These are phyloP conservation scores for Hebeloma cylindrosporum DNA, from an alignment of 768 basidiomycete genomes.

Conservation along the genomic window DNA sequence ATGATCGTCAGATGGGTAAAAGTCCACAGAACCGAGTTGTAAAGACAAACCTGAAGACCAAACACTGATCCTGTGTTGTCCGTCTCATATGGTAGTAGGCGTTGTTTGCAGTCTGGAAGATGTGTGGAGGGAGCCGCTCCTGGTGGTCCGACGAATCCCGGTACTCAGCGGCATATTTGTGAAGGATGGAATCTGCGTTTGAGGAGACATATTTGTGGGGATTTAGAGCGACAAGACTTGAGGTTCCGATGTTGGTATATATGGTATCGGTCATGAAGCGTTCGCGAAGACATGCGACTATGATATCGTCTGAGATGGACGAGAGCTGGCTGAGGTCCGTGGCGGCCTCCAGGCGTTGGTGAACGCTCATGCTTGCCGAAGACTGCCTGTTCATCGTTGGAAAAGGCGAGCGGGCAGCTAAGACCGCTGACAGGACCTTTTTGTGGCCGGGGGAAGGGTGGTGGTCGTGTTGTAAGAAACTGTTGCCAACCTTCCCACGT, in stretches of 20 bases:
- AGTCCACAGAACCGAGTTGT: background rate
- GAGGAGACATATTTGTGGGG: conserved; percentile 87
- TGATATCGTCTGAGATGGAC: conserved; percentile 75
- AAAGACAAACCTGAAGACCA: conserved; percentile 73
- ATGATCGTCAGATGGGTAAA: conserved; percentile 3
- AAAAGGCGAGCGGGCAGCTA: conserved; percentile 22
- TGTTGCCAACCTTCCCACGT: conserved; percentile 21
- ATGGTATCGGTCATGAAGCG: conserved; percentile 83
- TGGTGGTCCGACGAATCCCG: conserved; percentile 69
- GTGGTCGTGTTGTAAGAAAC: conserved; percentile 18
- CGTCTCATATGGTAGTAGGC: conserved; percentile 96
- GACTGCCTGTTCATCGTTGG: conserved; percentile 35
- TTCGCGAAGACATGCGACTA: conserved; percentile 83
- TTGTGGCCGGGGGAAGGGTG: conserved; percentile 11
- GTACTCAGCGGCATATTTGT: conserved; percentile 87
- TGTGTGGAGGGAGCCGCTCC: conserved; percentile 72
- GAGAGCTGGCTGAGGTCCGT: conserved; percentile 69
- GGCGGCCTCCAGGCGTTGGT: conserved; percentile 72
- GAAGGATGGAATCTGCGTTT: conserved; percentile 80
- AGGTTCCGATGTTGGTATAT: conserved; percentile 73
- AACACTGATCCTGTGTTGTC: conserved; percentile 89
- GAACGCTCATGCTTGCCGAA: conserved; percentile 41
- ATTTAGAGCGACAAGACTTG: conserved; percentile 82
- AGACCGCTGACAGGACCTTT: conserved; percentile 20
- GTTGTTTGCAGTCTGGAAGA: conserved; percentile 89